Percentiles rank a stretch among this genome's conserved stretches.
Conservation (phyloP, 768 basidiomycete species). For the Tulasnella sp. region DNA sequence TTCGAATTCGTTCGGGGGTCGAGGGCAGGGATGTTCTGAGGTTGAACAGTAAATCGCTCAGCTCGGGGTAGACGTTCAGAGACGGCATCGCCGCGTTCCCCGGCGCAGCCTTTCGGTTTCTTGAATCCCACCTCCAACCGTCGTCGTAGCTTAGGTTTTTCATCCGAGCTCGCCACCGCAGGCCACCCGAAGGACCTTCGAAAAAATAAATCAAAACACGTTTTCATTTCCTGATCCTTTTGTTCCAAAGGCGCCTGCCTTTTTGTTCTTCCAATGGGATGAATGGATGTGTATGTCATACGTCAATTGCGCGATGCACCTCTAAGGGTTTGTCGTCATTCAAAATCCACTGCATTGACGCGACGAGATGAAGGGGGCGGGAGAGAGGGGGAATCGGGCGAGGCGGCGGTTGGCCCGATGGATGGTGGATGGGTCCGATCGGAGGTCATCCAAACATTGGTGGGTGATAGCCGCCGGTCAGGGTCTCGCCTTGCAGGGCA, state of each 20-base stretch:
- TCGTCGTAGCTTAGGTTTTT: background rate
- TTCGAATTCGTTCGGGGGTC: background rate
- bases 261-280: background rate
- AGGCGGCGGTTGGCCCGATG: background rate
- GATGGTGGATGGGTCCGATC: background rate
- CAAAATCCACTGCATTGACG: background rate
- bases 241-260: background rate
- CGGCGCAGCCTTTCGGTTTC: background rate
- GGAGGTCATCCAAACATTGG: background rate
- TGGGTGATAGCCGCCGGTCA: background rate
- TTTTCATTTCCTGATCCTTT: background rate
- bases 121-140: background rate
- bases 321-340: background rate
- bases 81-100: background rate
- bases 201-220: too few species aligned
- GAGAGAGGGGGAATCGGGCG: background rate
- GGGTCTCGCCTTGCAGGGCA: too few species aligned
- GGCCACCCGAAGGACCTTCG: background rate
- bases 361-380: background rate
- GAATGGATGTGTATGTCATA: background rate
- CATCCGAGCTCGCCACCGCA: background rate
- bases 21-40: too few species aligned
- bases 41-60: background rate
- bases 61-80: background rate
- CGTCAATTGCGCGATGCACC: background rate